A percentile compares a stretch with the other conserved stretches of the same genome.
phyloP scores from a whole-genome alignment of 2,329 filamentous ascomycete species.

The Aspergillus ochraceus region DNA sequence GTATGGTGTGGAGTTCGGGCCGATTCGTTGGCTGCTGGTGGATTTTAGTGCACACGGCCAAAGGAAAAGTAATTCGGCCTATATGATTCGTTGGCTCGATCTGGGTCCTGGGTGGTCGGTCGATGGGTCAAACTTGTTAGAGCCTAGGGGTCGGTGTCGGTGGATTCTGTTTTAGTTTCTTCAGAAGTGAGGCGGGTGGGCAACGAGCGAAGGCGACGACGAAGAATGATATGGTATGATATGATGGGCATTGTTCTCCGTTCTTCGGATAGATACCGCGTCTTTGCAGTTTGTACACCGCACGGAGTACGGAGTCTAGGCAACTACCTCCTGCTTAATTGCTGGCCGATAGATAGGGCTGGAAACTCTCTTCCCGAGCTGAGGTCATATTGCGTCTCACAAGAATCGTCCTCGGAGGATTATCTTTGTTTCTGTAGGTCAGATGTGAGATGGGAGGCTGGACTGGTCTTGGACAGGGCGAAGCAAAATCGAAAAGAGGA shows the following conservation, averaged over 20 bases:
- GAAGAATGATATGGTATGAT: neutral
- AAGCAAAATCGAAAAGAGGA: neutral
- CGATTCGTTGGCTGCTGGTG: neutral
- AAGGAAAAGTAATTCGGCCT: neutral
- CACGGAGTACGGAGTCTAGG: neutral
- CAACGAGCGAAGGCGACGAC: neutral
- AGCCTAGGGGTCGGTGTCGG: neutral
- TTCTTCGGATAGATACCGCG: neutral
- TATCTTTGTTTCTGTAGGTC: neutral
- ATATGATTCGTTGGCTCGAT: neutral
- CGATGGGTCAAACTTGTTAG: neutral
- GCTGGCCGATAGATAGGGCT: neutral
- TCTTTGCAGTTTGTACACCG: neutral
- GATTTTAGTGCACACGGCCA: neutral
- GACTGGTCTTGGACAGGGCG: constrained; percentile 1
- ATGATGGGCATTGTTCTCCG: neutral
- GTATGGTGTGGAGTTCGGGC: neutral
- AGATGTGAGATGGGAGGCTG: neutral
- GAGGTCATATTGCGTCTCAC: neutral
- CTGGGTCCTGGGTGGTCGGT: neutral
- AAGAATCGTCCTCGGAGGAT: neutral
- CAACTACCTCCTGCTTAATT: neutral
- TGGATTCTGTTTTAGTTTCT: neutral
- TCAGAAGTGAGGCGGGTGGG: neutral
- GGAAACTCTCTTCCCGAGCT: neutral